Evolutionary conservation across 768 basidiomycete genomes (phyloP), one percentile per base, ranked within the genome.

Genomic region (Ramaria sp.): DNA sequence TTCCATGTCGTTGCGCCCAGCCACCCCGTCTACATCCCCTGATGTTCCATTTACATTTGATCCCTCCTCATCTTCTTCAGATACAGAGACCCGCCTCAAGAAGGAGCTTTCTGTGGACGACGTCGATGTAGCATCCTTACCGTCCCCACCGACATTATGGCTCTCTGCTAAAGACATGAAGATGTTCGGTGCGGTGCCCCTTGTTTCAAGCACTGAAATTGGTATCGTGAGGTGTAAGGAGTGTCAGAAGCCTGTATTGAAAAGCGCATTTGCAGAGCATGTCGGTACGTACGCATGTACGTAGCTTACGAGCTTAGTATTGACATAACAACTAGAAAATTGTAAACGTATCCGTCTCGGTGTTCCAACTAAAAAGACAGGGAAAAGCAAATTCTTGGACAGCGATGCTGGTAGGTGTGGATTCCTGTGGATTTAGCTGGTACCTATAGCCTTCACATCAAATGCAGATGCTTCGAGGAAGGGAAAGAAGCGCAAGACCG

Each of bases 141-240:
- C 78, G 0, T 81, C 85, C 0, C 88, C 90, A 0, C 90, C 91
- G 0, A 85, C 88, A 22, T 76, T 82, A 70, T 90, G 89, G 83
- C 81, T 94, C 13, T 79, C 85, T 25, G 88, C 86, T 7, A 77
- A 77, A 45, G 88, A 93, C 62, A 93, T 91, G 91, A 85, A 84
- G 72, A 75, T 86, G 57, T 95, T 87, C 66, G 90, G 90, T 30
- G 74, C 82, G 2, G 73, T 82, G 54, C 88, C 91, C 5, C 74
- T 94, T 15, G 56, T 58, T 8, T 80, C 82, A 2, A 55, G 53
- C 42, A 30, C 45, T 18, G 83, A 87, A 55, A 67, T 86, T 10
- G 77, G 76, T 28, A 66, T 81, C 36, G 79, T 86, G 54, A 81
- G 76, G 52, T 97, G 94, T 69, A 77, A 70, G 44, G 83, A 91